Conservation (phyloP, 192 early-diverging fungal genomes). For the Coemansia sp. region DNA sequence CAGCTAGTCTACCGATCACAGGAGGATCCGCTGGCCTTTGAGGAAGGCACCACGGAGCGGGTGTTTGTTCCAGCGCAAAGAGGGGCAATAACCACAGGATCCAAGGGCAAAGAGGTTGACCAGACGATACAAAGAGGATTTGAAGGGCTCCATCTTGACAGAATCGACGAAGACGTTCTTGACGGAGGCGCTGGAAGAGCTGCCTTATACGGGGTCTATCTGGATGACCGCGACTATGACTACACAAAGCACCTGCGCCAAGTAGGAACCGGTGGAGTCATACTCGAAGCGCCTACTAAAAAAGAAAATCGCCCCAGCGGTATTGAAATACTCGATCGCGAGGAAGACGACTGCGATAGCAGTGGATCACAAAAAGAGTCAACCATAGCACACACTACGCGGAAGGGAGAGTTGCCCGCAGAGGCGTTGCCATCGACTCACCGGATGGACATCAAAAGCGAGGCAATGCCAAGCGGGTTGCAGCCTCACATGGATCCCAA, state of each 20-base stretch:
- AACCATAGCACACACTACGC: no score
- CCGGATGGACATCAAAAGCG: conserved; percentile 73
- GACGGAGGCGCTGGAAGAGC: conserved; percentile 43
- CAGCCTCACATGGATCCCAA: conserved; percentile 79
- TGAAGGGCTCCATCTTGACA: conserved; percentile 17
- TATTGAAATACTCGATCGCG: conserved; percentile 31
- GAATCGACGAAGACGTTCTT: conserved; percentile 24
- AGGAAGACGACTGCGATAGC: background rate
- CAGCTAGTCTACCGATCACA: conserved; percentile 95
- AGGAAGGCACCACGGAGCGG: conserved; percentile 70
- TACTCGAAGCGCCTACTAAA: conserved; percentile 64
- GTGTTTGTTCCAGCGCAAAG: conserved; percentile 73
- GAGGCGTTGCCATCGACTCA: conserved; percentile 74
- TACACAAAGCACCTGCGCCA: conserved; percentile 89
- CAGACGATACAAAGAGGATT: conserved; percentile 30
- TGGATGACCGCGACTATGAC: conserved; percentile 90
- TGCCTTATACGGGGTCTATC: conserved; percentile 87
- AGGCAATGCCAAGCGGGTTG: conserved; percentile 59
- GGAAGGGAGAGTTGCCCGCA: conserved; percentile 63
- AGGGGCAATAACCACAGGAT: background rate
- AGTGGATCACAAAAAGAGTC: background rate
- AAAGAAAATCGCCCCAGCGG: conserved; percentile 49
- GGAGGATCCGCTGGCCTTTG: conserved; percentile 85
- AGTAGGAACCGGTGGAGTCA: conserved; percentile 78
- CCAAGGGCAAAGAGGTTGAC: conserved; percentile 26